These are phyloP conservation scores for Pythium coloratum DNA, from an alignment of 352 stramenopile genomes.

Conservation along the genomic window DNA sequence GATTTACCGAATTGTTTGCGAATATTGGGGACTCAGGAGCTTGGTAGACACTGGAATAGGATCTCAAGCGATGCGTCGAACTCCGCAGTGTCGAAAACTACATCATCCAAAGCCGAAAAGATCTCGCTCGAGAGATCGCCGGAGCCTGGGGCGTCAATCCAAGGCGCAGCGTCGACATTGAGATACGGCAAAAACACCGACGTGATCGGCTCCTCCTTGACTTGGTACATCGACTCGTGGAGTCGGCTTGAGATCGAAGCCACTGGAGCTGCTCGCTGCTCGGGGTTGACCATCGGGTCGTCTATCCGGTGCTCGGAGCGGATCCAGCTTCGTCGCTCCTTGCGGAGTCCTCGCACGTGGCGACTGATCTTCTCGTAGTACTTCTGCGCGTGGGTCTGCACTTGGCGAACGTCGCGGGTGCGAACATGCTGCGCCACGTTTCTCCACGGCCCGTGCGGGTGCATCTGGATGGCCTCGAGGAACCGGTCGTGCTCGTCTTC, in stretches of 20 bases:
- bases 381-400: conserved; percentile 23
- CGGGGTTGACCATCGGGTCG: conserved; percentile 3
- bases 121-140: too few relatives aligned
- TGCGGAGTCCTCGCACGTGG: conserved; percentile 19
- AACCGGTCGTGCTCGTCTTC: conserved; percentile 33
- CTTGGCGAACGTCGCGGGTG: conserved; percentile 24
- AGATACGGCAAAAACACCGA: neutral
- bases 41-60: too few relatives aligned
- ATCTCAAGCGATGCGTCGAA: too few relatives aligned
- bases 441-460: conserved; percentile 25
- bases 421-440: conserved; percentile 22
- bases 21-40: too few relatives aligned
- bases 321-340: conserved; percentile 17
- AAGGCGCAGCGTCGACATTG: too few relatives aligned
- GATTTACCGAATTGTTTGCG: too few relatives aligned
- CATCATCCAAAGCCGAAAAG: too few relatives aligned
- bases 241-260: neutral
- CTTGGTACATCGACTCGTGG: neutral
- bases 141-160: too few relatives aligned
- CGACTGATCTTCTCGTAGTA: conserved; percentile 24
- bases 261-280: neutral
- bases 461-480: conserved; percentile 24
- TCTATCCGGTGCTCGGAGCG: conserved; percentile 24
- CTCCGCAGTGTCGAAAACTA: too few relatives aligned
- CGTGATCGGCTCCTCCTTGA: neutral